Conservation (phyloP, 2,329 filamentous ascomycete species). For the Aureobasidium musti region DNA sequence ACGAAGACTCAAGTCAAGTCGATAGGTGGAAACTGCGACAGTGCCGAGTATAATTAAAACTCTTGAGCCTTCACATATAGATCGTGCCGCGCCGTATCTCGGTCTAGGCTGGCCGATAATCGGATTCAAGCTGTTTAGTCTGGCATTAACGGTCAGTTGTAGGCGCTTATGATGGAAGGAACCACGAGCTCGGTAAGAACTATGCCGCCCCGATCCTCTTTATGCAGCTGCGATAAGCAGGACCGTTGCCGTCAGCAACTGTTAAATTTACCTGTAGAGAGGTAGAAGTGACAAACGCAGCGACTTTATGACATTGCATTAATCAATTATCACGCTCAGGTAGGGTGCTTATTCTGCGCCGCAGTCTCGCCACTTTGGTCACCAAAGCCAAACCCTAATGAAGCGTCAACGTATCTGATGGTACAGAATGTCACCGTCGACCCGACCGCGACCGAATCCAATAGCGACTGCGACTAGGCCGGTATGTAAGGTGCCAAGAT, state of each 20-base stretch:
- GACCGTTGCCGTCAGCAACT: slow-evolving; percentile 18
- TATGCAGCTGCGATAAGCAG: background rate
- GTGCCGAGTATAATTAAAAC: slow-evolving; percentile 24
- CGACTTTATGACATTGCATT: background rate
- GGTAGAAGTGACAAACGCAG: background rate
- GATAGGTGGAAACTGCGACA: slow-evolving; percentile 28
- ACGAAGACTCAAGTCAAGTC: slow-evolving; percentile 27
- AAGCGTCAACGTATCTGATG: background rate
- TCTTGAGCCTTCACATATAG: slow-evolving; percentile 22
- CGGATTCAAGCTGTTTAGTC: too few relatives aligned
- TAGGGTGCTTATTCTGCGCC: slow-evolving; percentile 2
- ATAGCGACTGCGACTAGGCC: background rate
- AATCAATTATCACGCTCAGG: background rate
- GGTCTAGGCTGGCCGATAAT: slow-evolving; percentile 37
- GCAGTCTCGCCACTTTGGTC: background rate
- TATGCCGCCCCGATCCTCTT: background rate
- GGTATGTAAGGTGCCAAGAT: background rate
- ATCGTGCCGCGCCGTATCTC: slow-evolving; percentile 33
- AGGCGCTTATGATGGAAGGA: slow-evolving; percentile 40
- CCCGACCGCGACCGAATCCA: background rate
- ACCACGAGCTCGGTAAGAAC: slow-evolving; percentile 42
- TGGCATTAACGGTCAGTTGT: slow-evolving; percentile 37
- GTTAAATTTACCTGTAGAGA: background rate
- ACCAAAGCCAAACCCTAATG: slow-evolving; percentile 9
- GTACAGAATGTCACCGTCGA: background rate